Evolutionary conservation across 2,329 filamentous ascomycete genomes (phyloP), one percentile per base, ranked within the genome.

Genomic region (Zelopaecilomyces penicillatus): DNA sequence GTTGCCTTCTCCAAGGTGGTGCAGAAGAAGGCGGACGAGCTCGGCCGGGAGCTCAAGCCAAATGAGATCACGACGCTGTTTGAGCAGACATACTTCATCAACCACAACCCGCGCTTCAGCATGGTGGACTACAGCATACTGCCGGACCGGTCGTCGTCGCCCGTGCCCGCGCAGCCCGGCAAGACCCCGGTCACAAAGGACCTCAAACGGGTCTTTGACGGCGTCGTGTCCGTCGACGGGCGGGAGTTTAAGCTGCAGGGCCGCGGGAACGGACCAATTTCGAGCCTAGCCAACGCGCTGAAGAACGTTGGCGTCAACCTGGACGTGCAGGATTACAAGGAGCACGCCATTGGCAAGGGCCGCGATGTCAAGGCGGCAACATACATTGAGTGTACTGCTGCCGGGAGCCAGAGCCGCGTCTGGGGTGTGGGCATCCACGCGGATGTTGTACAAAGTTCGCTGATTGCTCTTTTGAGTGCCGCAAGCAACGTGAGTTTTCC

Each of bases 241-340:
- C 68, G 77, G 50, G 88, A 97, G 68, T 82, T 87, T 60, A 74
- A 78, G 52, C 80, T 97, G 49, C 78, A 76, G 30, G 91, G 93
- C 50, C 78, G 82, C 7, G 91, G 91, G 31, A 95, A 90, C 60
- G 91, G 91, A 58, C 88, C 91, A 31, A 87, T 97, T 56, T 96
- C 89, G 4, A 87, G 85, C 50, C 69, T 97, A 59, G 87, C 87
- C 2, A 83, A 88, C 56, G 91, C 90, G 11, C 75, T 98, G 37
- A 78, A 80, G 55, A 74, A 74, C 11, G 68, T 97, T 31, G 87
- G 87, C 47, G 83, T 97, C 51, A 83, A 94, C 58, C 73, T 97
- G 27, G 91, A 97, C 60, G 88, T 97, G 42, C 79, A 83, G 38
- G 88, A 96, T 64, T 97, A 97, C 73, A 95, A 94, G 72, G 93